These are phyloP conservation scores for Ceratocystiopsis minuta DNA, from an alignment of 2,329 filamentous ascomycete species.

Conservation along the genomic window DNA sequence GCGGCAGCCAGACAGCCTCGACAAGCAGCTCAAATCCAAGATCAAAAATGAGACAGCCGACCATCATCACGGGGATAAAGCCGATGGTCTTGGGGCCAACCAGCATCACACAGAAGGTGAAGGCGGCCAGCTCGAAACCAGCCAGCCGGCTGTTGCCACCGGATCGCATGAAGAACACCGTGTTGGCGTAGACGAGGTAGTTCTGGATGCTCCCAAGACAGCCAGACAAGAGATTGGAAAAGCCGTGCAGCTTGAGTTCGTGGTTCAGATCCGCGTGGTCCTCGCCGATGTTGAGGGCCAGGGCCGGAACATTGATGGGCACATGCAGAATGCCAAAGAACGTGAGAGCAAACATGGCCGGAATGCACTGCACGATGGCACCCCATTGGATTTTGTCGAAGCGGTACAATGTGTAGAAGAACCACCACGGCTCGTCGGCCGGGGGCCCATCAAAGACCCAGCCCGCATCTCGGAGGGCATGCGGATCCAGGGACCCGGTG, in stretches of 20 bases:
- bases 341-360: slow-evolving; percentile 89
- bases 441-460: slow-evolving; percentile 88
- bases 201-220: slow-evolving; percentile 81
- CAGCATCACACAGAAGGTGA: slow-evolving; percentile 67
- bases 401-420: slow-evolving; percentile 93
- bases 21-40: slow-evolving; percentile 81
- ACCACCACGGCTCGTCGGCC: slow-evolving; percentile 82
- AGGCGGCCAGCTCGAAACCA: slow-evolving; percentile 63
- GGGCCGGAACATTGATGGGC: slow-evolving; percentile 89
- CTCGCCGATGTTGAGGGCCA: slow-evolving; percentile 78
- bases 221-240: slow-evolving; percentile 84
- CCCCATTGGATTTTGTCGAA: slow-evolving; percentile 67
- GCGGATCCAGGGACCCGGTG: slow-evolving; percentile 48
- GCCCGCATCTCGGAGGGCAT: slow-evolving; percentile 49
- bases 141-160: slow-evolving; percentile 77
- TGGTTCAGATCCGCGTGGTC: slow-evolving; percentile 83
- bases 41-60: slow-evolving; percentile 85
- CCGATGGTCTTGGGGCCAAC: slow-evolving; percentile 78
- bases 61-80: slow-evolving; percentile 92
- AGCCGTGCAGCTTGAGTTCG: slow-evolving; percentile 79
- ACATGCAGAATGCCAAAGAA: slow-evolving; percentile 97
- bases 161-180: slow-evolving; percentile 86
- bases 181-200: slow-evolving; percentile 95
- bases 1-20: slow-evolving; percentile 76
- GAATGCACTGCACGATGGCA: slow-evolving; percentile 67